Evolutionary conservation across 2,329 filamentous ascomycete species (phyloP), one percentile per base, ranked within the genome.

Genomic region (Sclerotinia glacialis): DNA sequence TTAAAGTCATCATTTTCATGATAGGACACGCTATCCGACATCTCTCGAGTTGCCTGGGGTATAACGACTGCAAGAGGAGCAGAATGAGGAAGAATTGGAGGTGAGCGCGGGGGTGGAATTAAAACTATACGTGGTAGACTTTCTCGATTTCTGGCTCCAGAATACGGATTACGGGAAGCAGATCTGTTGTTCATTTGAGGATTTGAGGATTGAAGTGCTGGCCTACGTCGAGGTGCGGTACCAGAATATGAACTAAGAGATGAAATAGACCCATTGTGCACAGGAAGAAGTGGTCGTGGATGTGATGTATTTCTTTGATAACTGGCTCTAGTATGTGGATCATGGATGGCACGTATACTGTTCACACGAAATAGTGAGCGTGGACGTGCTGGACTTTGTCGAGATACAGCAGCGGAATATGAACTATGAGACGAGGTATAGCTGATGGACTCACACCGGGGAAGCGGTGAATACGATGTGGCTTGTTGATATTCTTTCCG

Each of bases 141-240:
- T 18, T 12, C 8, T 3, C 34, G 18, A 53, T 21, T 0, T n/a
- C 11, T 12, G 26, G 21, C 4, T 31, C 5, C 16, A 34, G 4
- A 21, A 5, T 53, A 5, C 21, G 50, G 12, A 34, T 5, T 53
- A n/a, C 2, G 8, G 8, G 18, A 5, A 8, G 5, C n/a, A 53
- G 4, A 5, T 21, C 4, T 2, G 5, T 31, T 53, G 4, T 3
- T 5, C 26, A n/a, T 28, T 16, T 5, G 37, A 12, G 37, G 21
- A 9, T 5, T 1, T 21, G 50, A 34, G 16, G 18, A 5, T 2
- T 9, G 21, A 12, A 12, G 0, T 12, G 18, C 8, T 21, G 28
- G 5, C 5, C 0, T 1, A 5, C 28, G 9, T 11, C 11, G 28
- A 34, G 50, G 0, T 21, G 0, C 12, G 0, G 2, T 21, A 11